Percentiles rank a stretch among this genome's conserved stretches.
Evolutionary conservation across 2,329 filamentous ascomycete genomes (phyloP).

Genomic region (Graphilbum fragrans): DNA sequence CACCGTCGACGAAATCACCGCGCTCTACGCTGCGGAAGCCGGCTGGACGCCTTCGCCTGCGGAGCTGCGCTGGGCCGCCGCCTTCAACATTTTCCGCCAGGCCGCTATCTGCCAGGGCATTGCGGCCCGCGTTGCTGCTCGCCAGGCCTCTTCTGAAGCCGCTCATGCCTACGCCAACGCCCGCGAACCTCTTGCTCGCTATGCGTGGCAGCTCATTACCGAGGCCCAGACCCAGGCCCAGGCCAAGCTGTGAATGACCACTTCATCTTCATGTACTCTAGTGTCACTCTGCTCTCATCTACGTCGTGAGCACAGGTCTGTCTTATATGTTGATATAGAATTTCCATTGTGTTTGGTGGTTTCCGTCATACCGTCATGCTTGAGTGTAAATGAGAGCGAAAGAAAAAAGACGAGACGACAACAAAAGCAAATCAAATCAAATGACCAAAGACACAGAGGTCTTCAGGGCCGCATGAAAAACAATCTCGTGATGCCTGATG

Average conservation of each 20-base stretch:
- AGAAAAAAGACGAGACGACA: no score
- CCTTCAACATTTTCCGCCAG: slow-evolving; percentile 49
- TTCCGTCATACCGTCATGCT: no score
- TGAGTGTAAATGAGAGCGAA: no score
- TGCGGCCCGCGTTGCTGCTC: slow-evolving; percentile 68
- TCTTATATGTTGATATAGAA: no score
- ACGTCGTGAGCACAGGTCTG: no score
- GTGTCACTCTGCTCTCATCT: no score
- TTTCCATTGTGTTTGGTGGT: no score
- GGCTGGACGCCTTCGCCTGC: slow-evolving; percentile 36
- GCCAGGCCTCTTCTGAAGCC: slow-evolving; percentile 82
- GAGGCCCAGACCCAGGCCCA: slow-evolving; percentile 14
- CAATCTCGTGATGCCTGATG: no score
- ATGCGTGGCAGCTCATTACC: slow-evolving; percentile 65
- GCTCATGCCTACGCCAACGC: slow-evolving; percentile 60
- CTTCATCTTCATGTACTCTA: not conserved
- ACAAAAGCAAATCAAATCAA: no score
- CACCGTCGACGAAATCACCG: slow-evolving; percentile 17
- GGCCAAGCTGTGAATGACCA: slow-evolving; percentile 5
- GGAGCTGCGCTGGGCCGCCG: slow-evolving; percentile 50
- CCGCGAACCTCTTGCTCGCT: slow-evolving; percentile 60
- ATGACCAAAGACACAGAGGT: no score
- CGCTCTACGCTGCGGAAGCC: slow-evolving; percentile 30
- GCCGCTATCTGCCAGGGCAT: slow-evolving; percentile 73
- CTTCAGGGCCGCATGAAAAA: no score